phyloP scores from a whole-genome alignment of 2,329 filamentous ascomycete species.

The Colletotrichum sp. region DNA sequence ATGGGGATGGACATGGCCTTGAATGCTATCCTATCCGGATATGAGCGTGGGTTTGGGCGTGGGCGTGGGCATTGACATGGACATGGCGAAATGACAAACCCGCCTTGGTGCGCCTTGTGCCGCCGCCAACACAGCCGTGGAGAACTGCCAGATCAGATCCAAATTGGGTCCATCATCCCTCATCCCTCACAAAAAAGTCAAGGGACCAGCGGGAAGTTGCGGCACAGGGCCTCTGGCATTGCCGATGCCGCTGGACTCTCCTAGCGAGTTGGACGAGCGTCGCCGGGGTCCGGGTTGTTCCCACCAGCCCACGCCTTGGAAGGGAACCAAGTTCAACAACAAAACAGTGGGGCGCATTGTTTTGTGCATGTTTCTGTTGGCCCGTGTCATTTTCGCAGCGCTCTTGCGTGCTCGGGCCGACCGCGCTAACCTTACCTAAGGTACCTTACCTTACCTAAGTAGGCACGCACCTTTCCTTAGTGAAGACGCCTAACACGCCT shows the following conservation, averaged over 20 bases:
- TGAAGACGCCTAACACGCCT: neutral
- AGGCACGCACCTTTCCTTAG: neutral
- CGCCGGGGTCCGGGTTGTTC: constrained; percentile 3
- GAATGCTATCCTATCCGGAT: neutral
- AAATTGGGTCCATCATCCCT: neutral
- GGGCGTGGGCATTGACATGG: neutral
- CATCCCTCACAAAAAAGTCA: neutral
- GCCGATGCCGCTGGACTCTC: neutral
- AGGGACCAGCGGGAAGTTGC: constrained; percentile 1
- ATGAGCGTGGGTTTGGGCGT: neutral
- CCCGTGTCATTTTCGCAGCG: neutral
- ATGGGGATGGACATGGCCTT: neutral
- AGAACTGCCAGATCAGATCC: neutral
- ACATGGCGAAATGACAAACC: neutral
- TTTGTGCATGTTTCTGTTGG: constrained; percentile 3
- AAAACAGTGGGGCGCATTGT: neutral
- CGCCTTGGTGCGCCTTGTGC: neutral
- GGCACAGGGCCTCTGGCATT: neutral
- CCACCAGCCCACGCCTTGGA: neutral
- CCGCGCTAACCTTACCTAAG: neutral
- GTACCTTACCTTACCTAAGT: neutral
- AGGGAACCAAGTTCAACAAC: neutral
- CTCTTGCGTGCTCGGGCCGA: neutral
- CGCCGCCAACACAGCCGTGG: neutral
- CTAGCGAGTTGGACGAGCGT: neutral